Conservation (phyloP, 2,329 filamentous ascomycete species). For the Pyricularia grisea region DNA sequence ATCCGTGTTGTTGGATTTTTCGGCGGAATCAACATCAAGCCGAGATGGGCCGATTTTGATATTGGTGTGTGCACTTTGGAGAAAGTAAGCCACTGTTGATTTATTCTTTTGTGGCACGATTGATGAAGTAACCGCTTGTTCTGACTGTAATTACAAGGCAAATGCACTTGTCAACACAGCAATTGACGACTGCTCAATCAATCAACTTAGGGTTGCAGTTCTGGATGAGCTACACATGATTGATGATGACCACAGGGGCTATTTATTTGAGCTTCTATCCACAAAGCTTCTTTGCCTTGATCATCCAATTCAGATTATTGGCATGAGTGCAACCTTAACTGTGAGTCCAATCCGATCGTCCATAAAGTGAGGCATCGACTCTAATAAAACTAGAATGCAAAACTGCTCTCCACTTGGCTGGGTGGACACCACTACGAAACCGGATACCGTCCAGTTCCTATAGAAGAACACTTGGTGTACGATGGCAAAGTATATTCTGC, state of each 20-base stretch:
- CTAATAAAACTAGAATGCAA: conserved; percentile 50
- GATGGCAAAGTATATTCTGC: conserved; percentile 59
- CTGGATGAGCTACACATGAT: conserved; percentile 79
- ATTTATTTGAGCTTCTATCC: conserved; percentile 64
- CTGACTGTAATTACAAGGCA: conserved; percentile 40
- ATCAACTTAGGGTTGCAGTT: conserved; percentile 57
- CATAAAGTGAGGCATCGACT: not conserved
- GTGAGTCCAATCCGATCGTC: conserved; percentile 29
- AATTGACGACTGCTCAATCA: conserved; percentile 60
- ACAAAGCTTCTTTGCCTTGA: conserved; percentile 64
- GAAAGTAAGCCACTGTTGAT: conserved; percentile 38
- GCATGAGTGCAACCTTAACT: conserved; percentile 72
- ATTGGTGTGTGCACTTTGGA: conserved; percentile 74
- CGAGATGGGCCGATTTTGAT: conserved; percentile 65
- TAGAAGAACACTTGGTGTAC: conserved; percentile 66
- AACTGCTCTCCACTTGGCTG: conserved; percentile 61
- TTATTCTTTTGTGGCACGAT: not conserved
- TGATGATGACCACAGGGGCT: conserved; percentile 66
- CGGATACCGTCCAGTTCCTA: conserved; percentile 63
- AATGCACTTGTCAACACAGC: conserved; percentile 66
- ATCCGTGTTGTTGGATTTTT: conserved; percentile 65
- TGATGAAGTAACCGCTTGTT: conserved; percentile 7
- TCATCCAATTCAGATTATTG: conserved; percentile 59
- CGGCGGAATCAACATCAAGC: conserved; percentile 58
- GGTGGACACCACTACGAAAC: conserved; percentile 63